phyloP scores from a whole-genome alignment of 164 flowering plant genomes.

The Kingdonia uniflora region DNA sequence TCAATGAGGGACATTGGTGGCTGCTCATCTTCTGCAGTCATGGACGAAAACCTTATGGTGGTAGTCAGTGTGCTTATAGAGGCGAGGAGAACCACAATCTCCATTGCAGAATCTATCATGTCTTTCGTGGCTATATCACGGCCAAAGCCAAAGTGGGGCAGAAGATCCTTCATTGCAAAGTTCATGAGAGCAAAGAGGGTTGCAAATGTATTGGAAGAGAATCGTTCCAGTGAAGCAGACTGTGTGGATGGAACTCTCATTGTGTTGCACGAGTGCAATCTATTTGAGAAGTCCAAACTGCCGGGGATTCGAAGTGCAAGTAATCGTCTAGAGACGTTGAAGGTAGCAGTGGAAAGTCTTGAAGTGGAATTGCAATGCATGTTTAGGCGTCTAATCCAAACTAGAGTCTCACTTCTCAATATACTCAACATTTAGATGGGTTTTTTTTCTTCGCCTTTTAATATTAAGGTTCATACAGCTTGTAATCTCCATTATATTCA shows the following conservation, averaged over 20 bases:
- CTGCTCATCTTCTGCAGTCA: slow-evolving; percentile 9
- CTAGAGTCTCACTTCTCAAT: slow-evolving; percentile 40
- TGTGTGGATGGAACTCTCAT: slow-evolving; percentile 1
- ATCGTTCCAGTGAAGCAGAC: not conserved
- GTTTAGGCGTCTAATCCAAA: slow-evolving; percentile 37
- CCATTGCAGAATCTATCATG: slow-evolving; percentile 33
- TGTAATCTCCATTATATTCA: no score
- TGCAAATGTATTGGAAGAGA: slow-evolving; percentile 9
- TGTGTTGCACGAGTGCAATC: slow-evolving; percentile 1
- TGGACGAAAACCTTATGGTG: slow-evolving; percentile 23
- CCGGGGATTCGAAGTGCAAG: slow-evolving; percentile 14
- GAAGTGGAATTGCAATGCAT: slow-evolving; percentile 33
- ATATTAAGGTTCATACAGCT: no score
- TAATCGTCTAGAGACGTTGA: slow-evolving; percentile 28
- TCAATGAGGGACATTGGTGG: slow-evolving; percentile 9
- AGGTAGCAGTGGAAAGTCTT: slow-evolving; percentile 26
- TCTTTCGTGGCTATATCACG: slow-evolving; percentile 34
- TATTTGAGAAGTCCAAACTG: slow-evolving; percentile 11
- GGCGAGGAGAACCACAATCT: slow-evolving; percentile 31
- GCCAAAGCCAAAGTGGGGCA: slow-evolving; percentile 12
- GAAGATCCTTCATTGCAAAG: slow-evolving; percentile 6
- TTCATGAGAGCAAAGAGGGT: slow-evolving; percentile 11
- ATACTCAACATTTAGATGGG: slow-evolving; percentile 21
- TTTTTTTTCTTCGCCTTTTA: not conserved
- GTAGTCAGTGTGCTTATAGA: slow-evolving; percentile 36